Evolutionary conservation across 1,284 basidiomycete species (phyloP), one percentile per base, ranked within the genome.

Genomic region (Tremellales sp.): DNA sequence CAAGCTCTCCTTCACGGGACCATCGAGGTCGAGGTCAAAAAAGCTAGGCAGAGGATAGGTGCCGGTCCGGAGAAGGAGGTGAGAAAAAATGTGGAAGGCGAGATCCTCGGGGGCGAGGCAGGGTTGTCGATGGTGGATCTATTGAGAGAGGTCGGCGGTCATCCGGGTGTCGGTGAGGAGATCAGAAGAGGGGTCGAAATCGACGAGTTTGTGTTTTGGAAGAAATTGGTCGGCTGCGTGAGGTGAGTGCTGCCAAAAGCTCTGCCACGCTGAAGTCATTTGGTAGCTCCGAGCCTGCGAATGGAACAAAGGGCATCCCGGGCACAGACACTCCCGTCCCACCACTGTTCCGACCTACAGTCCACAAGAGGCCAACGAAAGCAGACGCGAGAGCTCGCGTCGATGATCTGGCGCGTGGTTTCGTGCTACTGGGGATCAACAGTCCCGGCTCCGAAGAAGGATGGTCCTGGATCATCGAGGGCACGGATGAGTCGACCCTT

Each of bases 21-120:
- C 1, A 83, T 48, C 25, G 79, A 79, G 38, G 68, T 54, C 1
- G 75, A 94, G 63, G 78, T 93, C 28, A 79, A 83, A 25, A 86
- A 81, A 54, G 81, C 87, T 12, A 77, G 89, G 33, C 84, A 78
- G 55, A 78, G 93, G 22, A 75, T 97, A 9, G 68, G 79, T 8
- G 85, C 84, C 0, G 77, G 81, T 8, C 73, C 79, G n/a, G 81
- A 80, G 6, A 82, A 85, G 43, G 76, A 84, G 40, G 71, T 91
- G 12, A 80, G 76, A 62, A 81, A 78, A 61, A 83, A 83, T 14
- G 63, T 67, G 19, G 67, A 70, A 16, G 61, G 50, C 9, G 66
- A 73, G 38, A 60, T 73, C 0, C 57, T 75, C 21, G 65, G 60
- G 3, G 72, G 73, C 0, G 66, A 72, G 28, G 37, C 67, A 13